These are phyloP conservation scores for Pulicaria dysenterica DNA, from an alignment of 129 eudicot species.

Conservation along the genomic window DNA sequence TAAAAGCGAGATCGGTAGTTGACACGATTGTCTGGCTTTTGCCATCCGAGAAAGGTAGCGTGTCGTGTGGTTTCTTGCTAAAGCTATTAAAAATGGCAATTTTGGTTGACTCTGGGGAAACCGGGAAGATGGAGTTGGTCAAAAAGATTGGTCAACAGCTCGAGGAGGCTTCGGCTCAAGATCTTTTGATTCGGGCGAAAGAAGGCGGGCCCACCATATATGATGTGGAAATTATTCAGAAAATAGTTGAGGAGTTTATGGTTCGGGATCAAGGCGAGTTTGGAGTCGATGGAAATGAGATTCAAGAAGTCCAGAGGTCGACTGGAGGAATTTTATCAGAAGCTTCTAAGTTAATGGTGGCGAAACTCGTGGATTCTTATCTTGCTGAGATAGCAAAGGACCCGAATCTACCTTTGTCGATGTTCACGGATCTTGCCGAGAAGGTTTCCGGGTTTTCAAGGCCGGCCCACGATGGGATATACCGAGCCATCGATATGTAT, in stretches of 20 bases:
- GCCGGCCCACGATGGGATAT: constrained; percentile 67
- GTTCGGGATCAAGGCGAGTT: constrained; percentile 52
- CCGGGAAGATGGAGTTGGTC: constrained; percentile 49
- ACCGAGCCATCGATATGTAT: constrained; percentile 91
- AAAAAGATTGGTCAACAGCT: constrained; percentile 65
- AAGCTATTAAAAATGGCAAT: constrained; percentile 56
- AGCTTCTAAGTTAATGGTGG: constrained; percentile 65
- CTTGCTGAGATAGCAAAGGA: constrained; percentile 85
- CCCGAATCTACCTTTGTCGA: constrained; percentile 44
- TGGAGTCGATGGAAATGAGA: constrained; percentile 45
- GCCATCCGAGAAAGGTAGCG: constrained; percentile 66
- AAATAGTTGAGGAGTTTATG: constrained; percentile 63
- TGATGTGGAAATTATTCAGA: constrained; percentile 58
- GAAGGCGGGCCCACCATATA: constrained; percentile 57
- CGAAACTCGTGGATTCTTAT: constrained; percentile 70
- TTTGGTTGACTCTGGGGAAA: constrained; percentile 58
- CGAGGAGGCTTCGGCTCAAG: constrained; percentile 70
- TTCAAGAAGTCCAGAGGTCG: constrained; percentile 37
- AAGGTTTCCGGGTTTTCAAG: constrained; percentile 67
- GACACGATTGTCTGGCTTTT: constrained; percentile 62
- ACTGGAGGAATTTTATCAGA: constrained; percentile 40
- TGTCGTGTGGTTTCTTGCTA: constrained; percentile 73
- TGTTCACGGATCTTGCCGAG: constrained; percentile 64
- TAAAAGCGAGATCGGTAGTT: constrained; percentile 55
- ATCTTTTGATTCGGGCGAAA: constrained; percentile 73